Evolutionary conservation across 257 asterid species (phyloP).

Genomic region (Solanum chmielewskii): DNA sequence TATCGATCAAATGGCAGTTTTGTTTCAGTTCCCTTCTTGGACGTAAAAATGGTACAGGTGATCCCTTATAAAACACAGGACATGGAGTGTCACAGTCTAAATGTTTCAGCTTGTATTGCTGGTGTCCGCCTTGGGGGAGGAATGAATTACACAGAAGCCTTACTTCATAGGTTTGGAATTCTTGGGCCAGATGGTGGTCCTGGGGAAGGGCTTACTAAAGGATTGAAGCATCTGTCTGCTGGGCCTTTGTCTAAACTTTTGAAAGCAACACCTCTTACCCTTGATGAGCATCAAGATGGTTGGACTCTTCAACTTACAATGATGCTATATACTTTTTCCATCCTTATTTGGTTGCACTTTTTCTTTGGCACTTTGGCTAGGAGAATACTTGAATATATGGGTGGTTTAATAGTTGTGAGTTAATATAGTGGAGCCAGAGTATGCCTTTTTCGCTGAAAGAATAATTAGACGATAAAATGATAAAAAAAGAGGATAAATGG

Average conservation of each 20-base stretch:
- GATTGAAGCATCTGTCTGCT: slow-evolving; percentile 64
- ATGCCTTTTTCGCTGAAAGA: not conserved
- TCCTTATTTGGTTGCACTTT: not conserved
- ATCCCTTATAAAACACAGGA: slow-evolving; percentile 79
- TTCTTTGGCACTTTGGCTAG: not conserved
- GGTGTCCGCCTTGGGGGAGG: slow-evolving; percentile 99
- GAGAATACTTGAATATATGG: not conserved
- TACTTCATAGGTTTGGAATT: slow-evolving; percentile 94
- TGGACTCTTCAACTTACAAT: slow-evolving; percentile 10
- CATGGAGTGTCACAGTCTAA: slow-evolving; percentile 72
- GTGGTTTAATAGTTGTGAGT: not conserved
- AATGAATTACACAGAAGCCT: slow-evolving; percentile 78
- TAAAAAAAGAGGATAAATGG: not conserved
- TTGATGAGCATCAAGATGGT: slow-evolving; percentile 40
- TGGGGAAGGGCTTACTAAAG: slow-evolving; percentile 82
- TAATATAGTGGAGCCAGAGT: not conserved
- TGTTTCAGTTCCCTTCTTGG: slow-evolving; percentile 51
- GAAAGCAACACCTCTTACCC: slow-evolving; percentile 45
- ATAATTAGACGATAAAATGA: not conserved
- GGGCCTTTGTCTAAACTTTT: slow-evolving; percentile 90
- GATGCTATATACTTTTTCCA: not conserved
- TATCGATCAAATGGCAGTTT: slow-evolving; percentile 19
- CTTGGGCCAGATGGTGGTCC: slow-evolving; percentile 98
- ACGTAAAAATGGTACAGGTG: slow-evolving; percentile 57
- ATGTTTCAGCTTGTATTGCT: slow-evolving; percentile 67